These are phyloP conservation scores for Graphium sp. DNA, from an alignment of 2,329 filamentous ascomycete species.

Conservation along the genomic window DNA sequence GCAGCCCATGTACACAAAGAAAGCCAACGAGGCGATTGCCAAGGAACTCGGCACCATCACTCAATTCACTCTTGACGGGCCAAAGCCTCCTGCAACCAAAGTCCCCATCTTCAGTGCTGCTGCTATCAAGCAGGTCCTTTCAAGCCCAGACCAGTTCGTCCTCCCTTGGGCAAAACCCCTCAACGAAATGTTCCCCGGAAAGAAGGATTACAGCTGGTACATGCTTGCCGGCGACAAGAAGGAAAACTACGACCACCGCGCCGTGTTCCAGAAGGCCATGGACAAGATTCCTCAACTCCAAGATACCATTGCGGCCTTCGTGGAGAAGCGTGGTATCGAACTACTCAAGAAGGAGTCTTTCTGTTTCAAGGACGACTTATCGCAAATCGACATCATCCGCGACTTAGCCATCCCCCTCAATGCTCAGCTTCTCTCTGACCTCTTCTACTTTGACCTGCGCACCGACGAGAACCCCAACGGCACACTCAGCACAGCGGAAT, in stretches of 20 bases:
- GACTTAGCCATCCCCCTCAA: constrained; percentile 44
- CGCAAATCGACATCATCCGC: constrained; percentile 23
- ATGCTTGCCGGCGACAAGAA: constrained; percentile 19
- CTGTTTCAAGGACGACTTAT: constrained; percentile 15
- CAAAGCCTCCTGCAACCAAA: constrained; percentile 14
- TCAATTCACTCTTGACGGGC: constrained; percentile 16
- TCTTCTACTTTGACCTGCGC: constrained; percentile 42
- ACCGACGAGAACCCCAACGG: constrained; percentile 34
- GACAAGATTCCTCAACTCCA: constrained; percentile 16
- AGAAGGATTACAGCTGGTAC: constrained; percentile 19
- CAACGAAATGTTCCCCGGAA: constrained; percentile 15
- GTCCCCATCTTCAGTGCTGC: constrained; percentile 11
- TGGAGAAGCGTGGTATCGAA: constrained; percentile 16
- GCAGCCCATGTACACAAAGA: constrained; percentile 27
- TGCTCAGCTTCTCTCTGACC: constrained; percentile 33
- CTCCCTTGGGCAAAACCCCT: constrained; percentile 16
- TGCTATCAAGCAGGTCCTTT: constrained; percentile 15
- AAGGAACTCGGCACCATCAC: constrained; percentile 18
- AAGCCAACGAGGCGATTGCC: constrained; percentile 20
- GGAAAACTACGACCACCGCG: constrained; percentile 14
- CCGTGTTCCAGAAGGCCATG: constrained; percentile 13
- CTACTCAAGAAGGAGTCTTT: constrained; percentile 22
- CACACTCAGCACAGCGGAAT: constrained; percentile 17
- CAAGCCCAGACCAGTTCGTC: constrained; percentile 14
- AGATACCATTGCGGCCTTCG: constrained; percentile 13